Percentiles rank a stretch among this genome's conserved stretches.
Conservation (phyloP, 495 filamentous ascomycete species). For the Cudoniella acicularis region DNA sequence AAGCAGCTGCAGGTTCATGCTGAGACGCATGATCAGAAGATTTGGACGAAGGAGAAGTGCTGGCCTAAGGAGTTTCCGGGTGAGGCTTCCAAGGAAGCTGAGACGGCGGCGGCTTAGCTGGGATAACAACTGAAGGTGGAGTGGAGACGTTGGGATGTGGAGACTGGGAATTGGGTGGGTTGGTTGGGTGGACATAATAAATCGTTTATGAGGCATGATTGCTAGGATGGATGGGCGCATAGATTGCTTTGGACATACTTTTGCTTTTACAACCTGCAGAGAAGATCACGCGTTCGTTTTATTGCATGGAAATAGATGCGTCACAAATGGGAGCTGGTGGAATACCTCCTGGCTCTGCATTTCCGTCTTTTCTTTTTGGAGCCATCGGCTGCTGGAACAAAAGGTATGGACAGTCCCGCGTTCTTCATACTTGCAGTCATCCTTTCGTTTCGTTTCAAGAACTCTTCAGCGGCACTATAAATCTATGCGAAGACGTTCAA, state of each 20-base stretch:
- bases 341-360: too few relatives aligned
- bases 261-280: not conserved
- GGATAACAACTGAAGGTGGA: not conserved
- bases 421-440: too few relatives aligned
- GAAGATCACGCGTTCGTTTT: too few relatives aligned
- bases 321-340: too few relatives aligned
- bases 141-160: not conserved
- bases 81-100: too few relatives aligned
- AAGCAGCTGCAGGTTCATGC: conserved; percentile 35
- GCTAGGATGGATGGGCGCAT: not conserved
- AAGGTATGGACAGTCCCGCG: too few relatives aligned
- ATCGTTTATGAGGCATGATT: not conserved
- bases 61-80: conserved; percentile 33
- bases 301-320: too few relatives aligned
- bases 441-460: too few relatives aligned
- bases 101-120: not conserved
- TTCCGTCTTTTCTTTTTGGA: too few relatives aligned
- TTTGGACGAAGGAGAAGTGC: conserved; percentile 42
- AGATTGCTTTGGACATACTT: not conserved
- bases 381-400: too few relatives aligned
- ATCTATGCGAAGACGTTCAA: too few relatives aligned
- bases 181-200: not conserved
- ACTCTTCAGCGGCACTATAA: too few relatives aligned
- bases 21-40: conserved; percentile 32
- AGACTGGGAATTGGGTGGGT: not conserved